Percentiles rank a stretch among this genome's conserved stretches.
These are phyloP conservation scores for Aspergillus aculeatus DNA, from an alignment of 2,329 filamentous ascomycete genomes.

Conservation along the genomic window DNA sequence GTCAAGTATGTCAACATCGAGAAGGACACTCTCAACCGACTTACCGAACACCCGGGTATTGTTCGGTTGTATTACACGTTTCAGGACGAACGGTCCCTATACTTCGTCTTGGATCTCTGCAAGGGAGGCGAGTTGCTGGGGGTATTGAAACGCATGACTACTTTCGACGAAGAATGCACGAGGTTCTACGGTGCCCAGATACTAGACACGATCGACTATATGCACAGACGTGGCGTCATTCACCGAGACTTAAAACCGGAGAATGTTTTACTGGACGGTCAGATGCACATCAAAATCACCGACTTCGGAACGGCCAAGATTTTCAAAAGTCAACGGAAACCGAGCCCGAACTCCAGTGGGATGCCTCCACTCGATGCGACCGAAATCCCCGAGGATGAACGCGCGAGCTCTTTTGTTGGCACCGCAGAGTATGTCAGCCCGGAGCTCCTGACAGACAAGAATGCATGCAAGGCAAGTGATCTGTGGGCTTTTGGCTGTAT, in stretches of 20 bases:
- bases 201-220: constrained; percentile 92
- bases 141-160: constrained; percentile 88
- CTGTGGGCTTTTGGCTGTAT: constrained; percentile 99
- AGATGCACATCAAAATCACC: constrained; percentile 98
- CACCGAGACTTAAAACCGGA: constrained; percentile 96
- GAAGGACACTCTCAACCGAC: constrained; percentile 92
- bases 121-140: constrained; percentile 88
- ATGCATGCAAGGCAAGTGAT: constrained; percentile 95
- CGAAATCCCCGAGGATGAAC: constrained; percentile 63
- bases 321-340: constrained; percentile 57
- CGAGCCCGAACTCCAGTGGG: constrained; percentile 47
- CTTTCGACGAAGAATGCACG: constrained; percentile 92
- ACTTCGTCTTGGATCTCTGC: constrained; percentile 94
- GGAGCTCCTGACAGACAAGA: constrained; percentile 94
- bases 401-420: constrained; percentile 92
- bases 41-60: constrained; percentile 95
- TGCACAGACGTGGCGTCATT: constrained; percentile 94
- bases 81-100: constrained; percentile 91
- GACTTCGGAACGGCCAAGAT: constrained; percentile 99
- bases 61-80: constrained; percentile 98
- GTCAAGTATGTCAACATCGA: constrained; percentile 99
- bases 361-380: constrained; percentile 49
- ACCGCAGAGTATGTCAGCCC: constrained; percentile 98
- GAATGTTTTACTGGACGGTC: constrained; percentile 89
- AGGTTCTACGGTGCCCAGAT: constrained; percentile 95